Percentiles rank a stretch among this genome's conserved stretches.
Evolutionary conservation across 2,329 filamentous ascomycete species (phyloP).

Genomic region (Exserohilum turcica): DNA sequence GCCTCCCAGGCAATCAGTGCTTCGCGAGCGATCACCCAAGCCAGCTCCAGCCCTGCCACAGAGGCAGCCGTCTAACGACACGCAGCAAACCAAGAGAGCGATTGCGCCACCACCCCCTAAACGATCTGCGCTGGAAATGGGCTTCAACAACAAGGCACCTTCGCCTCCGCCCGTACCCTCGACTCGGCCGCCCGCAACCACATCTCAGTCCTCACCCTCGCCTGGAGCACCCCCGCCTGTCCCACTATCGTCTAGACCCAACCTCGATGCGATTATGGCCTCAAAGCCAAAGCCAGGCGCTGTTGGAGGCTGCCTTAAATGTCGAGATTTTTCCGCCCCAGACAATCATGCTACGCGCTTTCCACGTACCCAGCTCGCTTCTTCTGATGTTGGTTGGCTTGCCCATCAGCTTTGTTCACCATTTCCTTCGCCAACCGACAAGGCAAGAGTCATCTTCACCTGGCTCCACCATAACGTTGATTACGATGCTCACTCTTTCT

Average conservation of each 20-base stretch:
- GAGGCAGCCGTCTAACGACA: constrained; percentile 16
- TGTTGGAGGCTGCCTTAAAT: constrained; percentile 68
- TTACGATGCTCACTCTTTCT: constrained; percentile 83
- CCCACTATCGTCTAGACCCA: constrained; percentile 61
- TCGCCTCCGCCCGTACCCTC: constrained; percentile 40
- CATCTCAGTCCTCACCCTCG: constrained; percentile 10
- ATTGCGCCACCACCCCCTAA: constrained; percentile 45
- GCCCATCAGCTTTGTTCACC: constrained; percentile 77
- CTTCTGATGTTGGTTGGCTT: constrained; percentile 70
- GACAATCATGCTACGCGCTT: constrained; percentile 79
- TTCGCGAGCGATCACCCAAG: constrained; percentile 17
- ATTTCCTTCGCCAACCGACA: constrained; percentile 83
- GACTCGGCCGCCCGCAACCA: constrained; percentile 23
- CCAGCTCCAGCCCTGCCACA: constrained; percentile 22
- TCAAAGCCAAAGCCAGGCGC: constrained; percentile 43
- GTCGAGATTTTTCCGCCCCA: constrained; percentile 84
- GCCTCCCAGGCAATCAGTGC: constrained; percentile 23
- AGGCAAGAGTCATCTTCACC: constrained; percentile 88
- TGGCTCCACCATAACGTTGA: constrained; percentile 94
- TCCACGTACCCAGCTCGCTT: constrained; percentile 73
- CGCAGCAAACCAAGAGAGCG: constrained; percentile 16
- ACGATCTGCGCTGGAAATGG: constrained; percentile 55
- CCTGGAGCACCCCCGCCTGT: constrained; percentile 55
- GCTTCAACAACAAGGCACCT: constrained; percentile 53
- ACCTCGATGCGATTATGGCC: constrained; percentile 61